Evolutionary conservation across 495 filamentous ascomycete species (phyloP).

Genomic region (Rhypophila decipiens): DNA sequence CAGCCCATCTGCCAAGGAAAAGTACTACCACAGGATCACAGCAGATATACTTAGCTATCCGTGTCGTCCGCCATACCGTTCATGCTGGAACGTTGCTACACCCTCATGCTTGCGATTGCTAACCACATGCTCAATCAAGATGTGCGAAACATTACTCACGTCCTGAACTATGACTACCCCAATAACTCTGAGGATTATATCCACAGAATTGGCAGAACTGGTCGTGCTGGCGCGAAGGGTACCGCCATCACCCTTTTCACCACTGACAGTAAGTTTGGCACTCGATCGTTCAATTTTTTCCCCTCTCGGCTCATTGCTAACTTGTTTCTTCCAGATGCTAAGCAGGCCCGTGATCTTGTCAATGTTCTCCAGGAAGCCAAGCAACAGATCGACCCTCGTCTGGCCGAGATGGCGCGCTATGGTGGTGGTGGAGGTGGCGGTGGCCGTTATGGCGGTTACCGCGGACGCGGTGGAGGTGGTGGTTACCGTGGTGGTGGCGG

Average conservation of each 20-base stretch:
- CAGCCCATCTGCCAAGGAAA: constrained; percentile 51
- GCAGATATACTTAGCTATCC: constrained; percentile 54
- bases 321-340: constrained; percentile 60
- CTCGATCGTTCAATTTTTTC: background rate
- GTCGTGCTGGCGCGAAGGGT: constrained; percentile 87
- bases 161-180: constrained; percentile 99
- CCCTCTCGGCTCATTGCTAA: constrained; percentile 2
- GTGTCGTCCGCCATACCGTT: constrained; percentile 32
- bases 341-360: constrained; percentile 94
- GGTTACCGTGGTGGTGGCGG: constrained; percentile 37
- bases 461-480: constrained; percentile 34
- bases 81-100: constrained; percentile 54
- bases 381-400: constrained; percentile 94
- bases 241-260: constrained; percentile 96
- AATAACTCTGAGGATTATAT: constrained; percentile 99
- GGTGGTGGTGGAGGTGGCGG: constrained; percentile 78
- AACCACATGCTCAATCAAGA: constrained; percentile 76
- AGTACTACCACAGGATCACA: constrained; percentile 55
- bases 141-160: constrained; percentile 99
- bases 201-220: constrained; percentile 96
- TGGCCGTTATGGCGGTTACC: constrained; percentile 54
- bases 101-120: constrained; percentile 56
- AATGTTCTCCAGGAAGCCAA: constrained; percentile 90
- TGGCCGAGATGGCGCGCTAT: constrained; percentile 93
- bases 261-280: constrained; percentile 78